Percentiles rank a stretch among this genome's conserved stretches.
phyloP scores from a whole-genome alignment of 305 asterid genomes.

The Fraxinus sp. region DNA sequence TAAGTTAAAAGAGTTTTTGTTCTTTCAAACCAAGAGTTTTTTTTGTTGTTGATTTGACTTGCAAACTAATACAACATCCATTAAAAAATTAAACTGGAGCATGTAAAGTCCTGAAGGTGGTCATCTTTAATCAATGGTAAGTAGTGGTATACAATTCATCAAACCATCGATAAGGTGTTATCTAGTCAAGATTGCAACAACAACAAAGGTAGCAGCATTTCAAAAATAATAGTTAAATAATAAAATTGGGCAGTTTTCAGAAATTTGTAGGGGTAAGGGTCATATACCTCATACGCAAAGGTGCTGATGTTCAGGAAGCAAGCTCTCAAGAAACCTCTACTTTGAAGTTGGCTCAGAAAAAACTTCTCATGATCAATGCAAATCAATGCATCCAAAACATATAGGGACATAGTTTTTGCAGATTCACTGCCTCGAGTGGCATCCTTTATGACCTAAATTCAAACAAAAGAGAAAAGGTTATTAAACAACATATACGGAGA shows the following conservation, averaged over 20 bases:
- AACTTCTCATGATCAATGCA: conserved; percentile 83
- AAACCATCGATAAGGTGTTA: neutral
- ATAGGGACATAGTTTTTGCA: conserved; percentile 67
- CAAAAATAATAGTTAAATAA: neutral
- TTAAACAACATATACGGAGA: neutral
- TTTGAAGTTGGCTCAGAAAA: conserved; percentile 84
- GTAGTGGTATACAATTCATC: neutral
- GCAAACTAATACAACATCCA: neutral
- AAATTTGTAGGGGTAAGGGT: conserved; percentile 13
- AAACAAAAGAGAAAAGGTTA: conserved; percentile 15
- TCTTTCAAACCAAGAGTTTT: neutral
- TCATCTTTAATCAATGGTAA: neutral
- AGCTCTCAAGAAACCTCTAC: conserved; percentile 86
- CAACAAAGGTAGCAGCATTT: conserved; percentile 7
- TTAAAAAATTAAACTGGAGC: neutral
- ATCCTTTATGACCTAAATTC: conserved; percentile 72
- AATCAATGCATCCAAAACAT: conserved; percentile 77
- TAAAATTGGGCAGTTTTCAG: neutral
- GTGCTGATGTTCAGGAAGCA: conserved; percentile 73
- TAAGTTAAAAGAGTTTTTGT: neutral
- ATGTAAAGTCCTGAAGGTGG: neutral
- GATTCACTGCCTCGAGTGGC: conserved; percentile 93
- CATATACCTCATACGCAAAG: conserved; percentile 70
- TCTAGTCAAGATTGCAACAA: conserved; percentile 13
- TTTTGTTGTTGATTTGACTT: neutral